Evolutionary conservation across 139 green algal genomes (phyloP), one percentile per base, ranked within the genome.

Genomic region (Picochlorum costavermella): DNA sequence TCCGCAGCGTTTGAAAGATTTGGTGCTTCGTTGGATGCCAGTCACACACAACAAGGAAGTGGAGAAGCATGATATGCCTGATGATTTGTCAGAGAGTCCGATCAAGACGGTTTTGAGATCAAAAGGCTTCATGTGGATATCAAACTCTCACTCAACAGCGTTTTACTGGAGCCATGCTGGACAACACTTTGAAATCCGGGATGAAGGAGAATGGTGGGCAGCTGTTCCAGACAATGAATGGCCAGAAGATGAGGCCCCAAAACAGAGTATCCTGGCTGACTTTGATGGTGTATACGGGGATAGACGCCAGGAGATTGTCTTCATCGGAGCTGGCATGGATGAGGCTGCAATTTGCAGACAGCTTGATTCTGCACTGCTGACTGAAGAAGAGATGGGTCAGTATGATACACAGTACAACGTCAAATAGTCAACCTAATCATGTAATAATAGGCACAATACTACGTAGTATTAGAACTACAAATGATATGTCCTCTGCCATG

Each of bases 111-210:
- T 96, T 64, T 70, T 96, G 67, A 81, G 90, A 68, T 88, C 74
- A 67, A 96, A 96, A 80, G 90, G 90, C 46, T 96, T 95, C 76
- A 87, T 94, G 79, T 96, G 90, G 90, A 77, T 96, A 31, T 81
- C 79, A 57, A 82, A 88, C 77, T 81, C 65, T 61, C 88, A 96
- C 78, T 61, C 60, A 40, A 91, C 82, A 9, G 88, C 87, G 17
- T 91, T 87, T 81, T 95, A 93, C 72, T 96, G 89, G 90, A 80
- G 57, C 44, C 89, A 96, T 60, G 90, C 90, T 33, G 90, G 90
- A 12, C 85, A 94, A 73, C 85, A 96, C 81, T 95, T 95, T 79
- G 88, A 96, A 75, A 90, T 96, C 62, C 73, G 84, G 3, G 89
- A 95, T 60, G 88, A 92, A 76, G 88, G 88, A 28, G 77, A 85